Evolutionary conservation across 1,284 basidiomycete genomes (phyloP).

Genomic region (Pyrrhoderma noxium): DNA sequence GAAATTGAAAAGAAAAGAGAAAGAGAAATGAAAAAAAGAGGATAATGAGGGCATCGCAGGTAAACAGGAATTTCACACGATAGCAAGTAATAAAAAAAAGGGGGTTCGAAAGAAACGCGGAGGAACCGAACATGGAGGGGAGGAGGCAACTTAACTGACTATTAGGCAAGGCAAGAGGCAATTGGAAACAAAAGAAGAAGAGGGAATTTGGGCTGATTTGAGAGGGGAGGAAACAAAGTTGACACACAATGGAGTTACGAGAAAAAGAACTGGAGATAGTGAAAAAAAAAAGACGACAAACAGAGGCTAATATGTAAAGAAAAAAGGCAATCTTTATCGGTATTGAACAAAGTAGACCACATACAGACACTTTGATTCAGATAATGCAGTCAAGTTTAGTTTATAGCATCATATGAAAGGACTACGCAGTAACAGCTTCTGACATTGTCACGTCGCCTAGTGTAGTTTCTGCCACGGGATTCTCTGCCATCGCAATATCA

Average conservation of each 20-base stretch:
- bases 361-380: too few relatives aligned
- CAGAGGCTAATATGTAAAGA: neutral
- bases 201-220: neutral
- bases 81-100: neutral
- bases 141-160: too few relatives aligned
- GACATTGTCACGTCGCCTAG: slow-evolving; percentile 17
- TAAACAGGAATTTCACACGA: neutral
- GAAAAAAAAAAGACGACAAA: too few relatives aligned
- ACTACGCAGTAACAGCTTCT: too few relatives aligned
- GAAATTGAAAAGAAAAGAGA: neutral
- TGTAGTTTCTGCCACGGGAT: slow-evolving; percentile 9
- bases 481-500: slow-evolving; percentile 11
- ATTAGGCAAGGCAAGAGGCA: too few relatives aligned
- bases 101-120: neutral
- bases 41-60: neutral
- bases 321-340: neutral
- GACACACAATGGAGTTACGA: too few relatives aligned
- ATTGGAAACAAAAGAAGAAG: too few relatives aligned
- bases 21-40: neutral
- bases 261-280: neutral
- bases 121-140: neutral
- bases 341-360: neutral
- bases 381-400: too few relatives aligned
- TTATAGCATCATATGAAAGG: too few relatives aligned
- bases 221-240: slow-evolving; percentile 3